phyloP scores from a whole-genome alignment of 257 asterid genomes.

The Solanum tarapatanum region DNA sequence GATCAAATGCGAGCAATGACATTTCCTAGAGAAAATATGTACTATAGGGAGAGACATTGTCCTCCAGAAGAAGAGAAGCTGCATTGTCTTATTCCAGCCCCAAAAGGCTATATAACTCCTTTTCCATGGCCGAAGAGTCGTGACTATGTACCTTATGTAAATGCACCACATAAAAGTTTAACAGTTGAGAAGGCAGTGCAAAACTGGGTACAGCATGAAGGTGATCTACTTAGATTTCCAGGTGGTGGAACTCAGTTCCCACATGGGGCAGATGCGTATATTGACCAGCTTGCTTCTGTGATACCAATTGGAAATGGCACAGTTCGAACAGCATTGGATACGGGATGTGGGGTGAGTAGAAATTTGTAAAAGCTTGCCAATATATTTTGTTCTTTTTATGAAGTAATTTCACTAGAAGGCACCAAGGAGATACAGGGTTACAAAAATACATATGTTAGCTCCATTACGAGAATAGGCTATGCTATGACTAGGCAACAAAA shows the following conservation, averaged over 20 bases:
- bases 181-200: conserved; percentile 16
- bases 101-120: conserved; percentile 14
- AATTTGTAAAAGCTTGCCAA: neutral
- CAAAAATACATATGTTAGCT: neutral
- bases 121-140: conserved; percentile 17
- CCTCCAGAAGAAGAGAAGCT: conserved; percentile 11
- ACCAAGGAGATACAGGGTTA: neutral
- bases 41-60: conserved; percentile 14
- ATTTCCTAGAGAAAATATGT: conserved; percentile 12
- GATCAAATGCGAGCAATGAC: conserved; percentile 11
- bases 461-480: neutral
- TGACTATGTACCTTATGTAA: conserved; percentile 10
- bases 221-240: conserved; percentile 8
- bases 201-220: conserved; percentile 11
- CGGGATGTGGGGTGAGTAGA: conserved; percentile 15
- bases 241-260: conserved; percentile 18
- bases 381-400: neutral
- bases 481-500: neutral
- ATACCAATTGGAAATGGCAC: conserved; percentile 18
- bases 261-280: conserved; percentile 11
- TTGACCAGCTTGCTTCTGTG: conserved; percentile 17
- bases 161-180: conserved; percentile 12
- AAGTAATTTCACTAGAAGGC: neutral
- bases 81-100: conserved; percentile 18
- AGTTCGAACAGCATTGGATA: conserved; percentile 15